Percentiles rank a stretch among this genome's conserved stretches.
These are phyloP conservation scores for Xylaria flabelliformis DNA, from an alignment of 495 filamentous ascomycete genomes.

Conservation along the genomic window DNA sequence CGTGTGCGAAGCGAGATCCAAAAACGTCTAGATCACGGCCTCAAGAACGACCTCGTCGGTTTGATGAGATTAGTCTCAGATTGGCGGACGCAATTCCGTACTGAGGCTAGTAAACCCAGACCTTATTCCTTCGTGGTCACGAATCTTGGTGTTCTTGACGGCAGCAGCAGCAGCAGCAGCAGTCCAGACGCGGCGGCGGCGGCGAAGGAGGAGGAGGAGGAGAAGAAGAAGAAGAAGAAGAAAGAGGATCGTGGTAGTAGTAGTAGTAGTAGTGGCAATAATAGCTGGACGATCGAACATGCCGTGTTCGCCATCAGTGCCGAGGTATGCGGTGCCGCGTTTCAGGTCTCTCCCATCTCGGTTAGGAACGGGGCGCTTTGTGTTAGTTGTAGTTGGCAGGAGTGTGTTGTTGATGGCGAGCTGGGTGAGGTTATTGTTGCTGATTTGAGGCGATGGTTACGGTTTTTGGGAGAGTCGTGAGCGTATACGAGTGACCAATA, in stretches of 20 bases:
- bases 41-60: slow-evolving; percentile 43
- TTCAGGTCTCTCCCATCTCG: slow-evolving; percentile 40
- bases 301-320: slow-evolving; percentile 45
- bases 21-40: slow-evolving; percentile 29
- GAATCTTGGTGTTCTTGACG: slow-evolving; percentile 43
- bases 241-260: background rate
- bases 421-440: slow-evolving; percentile 37
- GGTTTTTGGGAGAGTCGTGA: slow-evolving; percentile 25
- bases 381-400: slow-evolving; percentile 43
- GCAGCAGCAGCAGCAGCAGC: background rate
- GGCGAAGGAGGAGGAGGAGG: background rate
- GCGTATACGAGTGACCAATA: background rate
- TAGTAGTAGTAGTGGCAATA: too few relatives aligned
- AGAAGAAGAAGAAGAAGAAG: too few relatives aligned
- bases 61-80: slow-evolving; percentile 42
- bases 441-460: slow-evolving; percentile 42
- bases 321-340: slow-evolving; percentile 38
- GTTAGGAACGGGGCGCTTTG: slow-evolving; percentile 37
- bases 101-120: slow-evolving; percentile 38
- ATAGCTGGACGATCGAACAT: slow-evolving; percentile 41
- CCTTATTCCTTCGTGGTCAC: slow-evolving; percentile 40
- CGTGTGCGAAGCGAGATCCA: slow-evolving; percentile 32
- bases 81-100: slow-evolving; percentile 39
- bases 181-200: too few relatives aligned
- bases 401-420: slow-evolving; percentile 35